Evolutionary conservation across 257 asterid genomes (phyloP).

Genomic region (Nicotiana noctiflora): DNA sequence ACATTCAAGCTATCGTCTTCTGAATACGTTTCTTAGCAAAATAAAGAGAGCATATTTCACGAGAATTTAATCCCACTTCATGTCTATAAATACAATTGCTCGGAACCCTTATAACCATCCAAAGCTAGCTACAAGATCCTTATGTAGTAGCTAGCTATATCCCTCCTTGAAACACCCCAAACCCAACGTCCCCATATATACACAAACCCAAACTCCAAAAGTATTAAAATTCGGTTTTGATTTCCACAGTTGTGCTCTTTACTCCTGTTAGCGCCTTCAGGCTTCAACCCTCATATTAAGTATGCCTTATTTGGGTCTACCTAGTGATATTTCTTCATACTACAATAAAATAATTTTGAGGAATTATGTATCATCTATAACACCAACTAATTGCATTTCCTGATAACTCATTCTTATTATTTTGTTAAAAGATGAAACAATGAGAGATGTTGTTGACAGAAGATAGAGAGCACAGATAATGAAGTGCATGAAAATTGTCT

Average conservation of each 20-base stretch:
- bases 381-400: background rate
- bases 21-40: background rate
- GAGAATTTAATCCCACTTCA: background rate
- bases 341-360: too few species aligned
- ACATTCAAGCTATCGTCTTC: background rate
- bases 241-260: conserved; percentile 40
- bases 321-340: background rate
- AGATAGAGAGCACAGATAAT: conserved; percentile 8
- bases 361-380: background rate
- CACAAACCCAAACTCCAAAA: background rate
- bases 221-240: background rate
- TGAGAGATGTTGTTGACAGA: background rate
- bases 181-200: background rate
- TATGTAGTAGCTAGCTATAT: background rate
- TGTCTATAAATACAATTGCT: background rate
- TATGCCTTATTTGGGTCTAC: background rate
- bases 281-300: conserved; percentile 10
- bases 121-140: background rate
- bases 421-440: background rate
- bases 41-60: background rate
- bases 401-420: too few species aligned
- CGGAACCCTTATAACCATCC: background rate
- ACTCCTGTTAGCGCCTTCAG: conserved; percentile 55
- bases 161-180: background rate
- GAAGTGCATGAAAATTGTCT: too few species aligned